These are phyloP conservation scores for Penicillium sp. DNA, from an alignment of 2,329 filamentous ascomycete species.

Conservation along the genomic window DNA sequence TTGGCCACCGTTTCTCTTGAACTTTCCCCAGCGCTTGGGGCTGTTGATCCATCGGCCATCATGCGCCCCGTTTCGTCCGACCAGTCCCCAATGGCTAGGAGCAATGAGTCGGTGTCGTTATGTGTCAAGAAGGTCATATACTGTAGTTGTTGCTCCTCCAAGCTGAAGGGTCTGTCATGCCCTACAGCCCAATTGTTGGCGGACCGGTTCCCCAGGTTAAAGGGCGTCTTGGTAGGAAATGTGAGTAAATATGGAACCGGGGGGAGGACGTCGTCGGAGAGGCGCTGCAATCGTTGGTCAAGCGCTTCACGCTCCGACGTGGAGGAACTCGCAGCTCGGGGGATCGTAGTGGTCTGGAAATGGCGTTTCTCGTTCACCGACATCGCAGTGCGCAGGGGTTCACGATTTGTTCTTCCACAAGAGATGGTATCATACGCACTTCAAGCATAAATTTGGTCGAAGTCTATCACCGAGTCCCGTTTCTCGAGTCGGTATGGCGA, in stretches of 20 bases:
- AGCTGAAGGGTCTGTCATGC: conserved; percentile 46
- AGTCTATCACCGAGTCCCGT: neutral
- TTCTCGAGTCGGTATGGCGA: neutral
- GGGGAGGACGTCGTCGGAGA: conserved; percentile 38
- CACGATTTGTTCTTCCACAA: conserved; percentile 12
- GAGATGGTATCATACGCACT: conserved; percentile 7
- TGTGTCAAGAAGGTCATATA: conserved; percentile 56
- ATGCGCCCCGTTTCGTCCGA: conserved; percentile 43
- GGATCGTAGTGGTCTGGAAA: conserved; percentile 21
- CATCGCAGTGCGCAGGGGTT: conserved; percentile 31
- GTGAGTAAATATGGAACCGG: conserved; percentile 41
- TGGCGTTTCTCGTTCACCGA: conserved; percentile 30
- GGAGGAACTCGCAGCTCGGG: conserved; percentile 17
- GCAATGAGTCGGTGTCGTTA: conserved; percentile 46
- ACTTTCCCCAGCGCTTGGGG: conserved; percentile 34
- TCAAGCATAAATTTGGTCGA: neutral
- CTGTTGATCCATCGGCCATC: conserved; percentile 36
- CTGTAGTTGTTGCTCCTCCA: conserved; percentile 51
- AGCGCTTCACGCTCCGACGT: conserved; percentile 25
- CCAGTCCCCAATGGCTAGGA: conserved; percentile 48
- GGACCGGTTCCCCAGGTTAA: conserved; percentile 36
- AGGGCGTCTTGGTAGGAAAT: conserved; percentile 41
- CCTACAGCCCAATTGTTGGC: conserved; percentile 42
- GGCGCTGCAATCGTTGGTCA: conserved; percentile 32
- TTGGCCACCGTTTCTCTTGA: conserved; percentile 39